Evolutionary conservation across 2,329 filamentous ascomycete species (phyloP).

Genomic region (Pyricularia sp.): DNA sequence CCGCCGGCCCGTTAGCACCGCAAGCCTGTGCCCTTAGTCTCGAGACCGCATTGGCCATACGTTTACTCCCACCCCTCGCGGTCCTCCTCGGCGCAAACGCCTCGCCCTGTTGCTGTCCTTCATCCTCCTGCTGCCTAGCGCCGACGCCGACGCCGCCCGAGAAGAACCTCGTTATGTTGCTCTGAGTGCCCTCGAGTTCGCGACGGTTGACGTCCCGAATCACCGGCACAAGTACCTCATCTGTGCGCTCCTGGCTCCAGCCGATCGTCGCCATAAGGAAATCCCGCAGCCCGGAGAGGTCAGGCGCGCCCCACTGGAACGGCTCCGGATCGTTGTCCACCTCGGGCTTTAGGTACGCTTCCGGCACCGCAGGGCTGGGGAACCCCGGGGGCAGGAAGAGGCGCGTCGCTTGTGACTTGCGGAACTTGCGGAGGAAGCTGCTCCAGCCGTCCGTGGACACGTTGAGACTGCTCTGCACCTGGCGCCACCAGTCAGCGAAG

Average conservation of each 20-base stretch:
- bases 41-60: conserved; percentile 23
- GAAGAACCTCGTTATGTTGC: conserved; percentile 93
- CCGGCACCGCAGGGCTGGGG: conserved; percentile 66
- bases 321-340: conserved; percentile 69
- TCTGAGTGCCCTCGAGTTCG: conserved; percentile 83
- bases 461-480: conserved; percentile 53
- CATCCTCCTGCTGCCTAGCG: conserved; percentile 8
- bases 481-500: conserved; percentile 83
- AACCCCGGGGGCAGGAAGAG: conserved; percentile 78
- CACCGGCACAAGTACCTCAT: conserved; percentile 91
- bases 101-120: conserved; percentile 7
- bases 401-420: conserved; percentile 67
- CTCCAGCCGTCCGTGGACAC: conserved; percentile 44
- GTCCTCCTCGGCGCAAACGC: conserved; percentile 18
- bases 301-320: conserved; percentile 95
- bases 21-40: conserved; percentile 17
- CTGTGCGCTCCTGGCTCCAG: conserved; percentile 84
- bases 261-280: conserved; percentile 91
- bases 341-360: conserved; percentile 78
- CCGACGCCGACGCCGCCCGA: conserved; percentile 49
- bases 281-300: conserved; percentile 71
- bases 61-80: conserved; percentile 16
- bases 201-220: conserved; percentile 91
- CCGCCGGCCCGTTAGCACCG: conserved; percentile 8
- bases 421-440: conserved; percentile 77